Evolutionary conservation across 2,329 filamentous ascomycete species (phyloP).

Genomic region (Alternaria hordeiaustralica): DNA sequence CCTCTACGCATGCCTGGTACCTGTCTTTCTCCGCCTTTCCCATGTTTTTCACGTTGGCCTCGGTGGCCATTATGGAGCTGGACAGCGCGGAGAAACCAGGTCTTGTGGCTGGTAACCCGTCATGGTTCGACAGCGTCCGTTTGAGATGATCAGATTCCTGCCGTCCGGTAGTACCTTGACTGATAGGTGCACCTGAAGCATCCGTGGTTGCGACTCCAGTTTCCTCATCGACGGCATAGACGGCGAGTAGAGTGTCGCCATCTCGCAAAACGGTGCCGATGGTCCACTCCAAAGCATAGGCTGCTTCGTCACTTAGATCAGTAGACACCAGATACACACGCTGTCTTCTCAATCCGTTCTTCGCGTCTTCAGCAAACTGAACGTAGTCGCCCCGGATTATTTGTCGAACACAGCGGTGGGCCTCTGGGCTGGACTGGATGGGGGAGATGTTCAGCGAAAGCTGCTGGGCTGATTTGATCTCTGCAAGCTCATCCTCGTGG

Average conservation of each 20-base stretch:
- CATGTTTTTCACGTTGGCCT: slow-evolving; percentile 51
- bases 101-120: slow-evolving; percentile 42
- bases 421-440: slow-evolving; percentile 75
- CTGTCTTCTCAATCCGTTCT: slow-evolving; percentile 77
- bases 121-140: slow-evolving; percentile 63
- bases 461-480: slow-evolving; percentile 87
- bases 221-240: slow-evolving; percentile 94
- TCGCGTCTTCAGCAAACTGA: slow-evolving; percentile 76
- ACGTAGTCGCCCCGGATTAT: slow-evolving; percentile 88
- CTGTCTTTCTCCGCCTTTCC: slow-evolving; percentile 75
- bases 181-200: slow-evolving; percentile 62
- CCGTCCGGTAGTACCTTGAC: slow-evolving; percentile 74
- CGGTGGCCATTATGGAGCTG: slow-evolving; percentile 43
- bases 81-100: slow-evolving; percentile 40
- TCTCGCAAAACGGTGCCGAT: slow-evolving; percentile 94
- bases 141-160: slow-evolving; percentile 77
- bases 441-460: slow-evolving; percentile 81
- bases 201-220: slow-evolving; percentile 58
- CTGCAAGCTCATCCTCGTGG: slow-evolving; percentile 80
- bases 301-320: slow-evolving; percentile 91
- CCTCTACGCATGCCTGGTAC: slow-evolving; percentile 78
- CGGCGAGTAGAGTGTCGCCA: slow-evolving; percentile 89
- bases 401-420: slow-evolving; percentile 84
- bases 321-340: slow-evolving; percentile 96
- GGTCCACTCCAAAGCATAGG: slow-evolving; percentile 95